Evolutionary conservation across 108 stramenopile species (phyloP), one percentile per base, ranked within the genome.

Genomic region (Aurantiochytrium sp.): DNA sequence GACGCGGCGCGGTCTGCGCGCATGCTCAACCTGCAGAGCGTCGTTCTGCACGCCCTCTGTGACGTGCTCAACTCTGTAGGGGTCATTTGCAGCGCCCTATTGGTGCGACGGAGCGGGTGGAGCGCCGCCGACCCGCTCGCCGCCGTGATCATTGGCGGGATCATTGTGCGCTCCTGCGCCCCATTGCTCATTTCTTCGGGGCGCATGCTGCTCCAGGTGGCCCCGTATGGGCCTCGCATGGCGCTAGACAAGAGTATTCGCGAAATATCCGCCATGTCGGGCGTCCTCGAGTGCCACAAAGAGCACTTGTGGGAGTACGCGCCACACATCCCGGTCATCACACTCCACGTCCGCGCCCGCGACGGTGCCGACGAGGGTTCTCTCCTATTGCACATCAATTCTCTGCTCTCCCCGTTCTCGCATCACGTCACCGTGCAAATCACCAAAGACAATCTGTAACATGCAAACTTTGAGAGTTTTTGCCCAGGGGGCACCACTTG

Each of bases 381-480:
- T 6, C 24, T 81, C 12, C 45, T 81, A 12, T 24, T 81, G 21
- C 73, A 48, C 30, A 48, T 81, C 24, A 12, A 81, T 24, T 27
- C n/a, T 6, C 50, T 81, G 6, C 73, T 81, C 12, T 41, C 42
- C 42, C 32, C 73, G 17, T 81, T 81, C 24, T 41, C 73, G 12
- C 73, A 81, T 48, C 73, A 81, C 45, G 73, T 48, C 73, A 81
- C 73, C 8, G 73, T 81, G 15, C 73, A 81, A 24, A 81, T 81
- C 45, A 48, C 36, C 21, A 81, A 81, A 24, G 73, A 81, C 24
- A 6, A 81, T 81, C 0, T 48, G 3, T 65, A 1, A 65, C n/a
- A n/a, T n/a, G n/a, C n/a, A n/a, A n/a, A n/a, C n/a, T n/a, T n/a
- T n/a, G n/a, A n/a, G n/a, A n/a, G n/a, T n/a, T n/a, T n/a, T n/a